Percentiles rank a stretch among this genome's conserved stretches.
These are phyloP conservation scores for Sporothrix inflata DNA, from an alignment of 2,329 filamentous ascomycete genomes.

Conservation along the genomic window DNA sequence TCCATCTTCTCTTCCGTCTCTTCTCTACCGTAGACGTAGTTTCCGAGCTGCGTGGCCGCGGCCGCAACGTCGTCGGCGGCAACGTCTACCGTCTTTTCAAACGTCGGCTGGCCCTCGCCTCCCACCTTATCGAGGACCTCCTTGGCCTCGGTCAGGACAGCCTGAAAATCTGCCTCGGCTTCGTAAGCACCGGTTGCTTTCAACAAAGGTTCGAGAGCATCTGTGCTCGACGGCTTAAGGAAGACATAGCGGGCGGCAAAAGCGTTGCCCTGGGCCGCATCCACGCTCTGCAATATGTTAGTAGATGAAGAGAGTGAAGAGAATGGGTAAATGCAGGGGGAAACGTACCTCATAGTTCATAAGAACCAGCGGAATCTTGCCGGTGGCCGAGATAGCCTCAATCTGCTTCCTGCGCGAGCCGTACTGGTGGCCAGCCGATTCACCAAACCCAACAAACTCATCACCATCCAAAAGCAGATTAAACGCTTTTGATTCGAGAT, in stretches of 20 bases:
- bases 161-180: slow-evolving; percentile 53
- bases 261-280: slow-evolving; percentile 61
- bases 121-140: slow-evolving; percentile 50
- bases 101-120: slow-evolving; percentile 42
- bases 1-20: slow-evolving; percentile 1
- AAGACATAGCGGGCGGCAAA: slow-evolving; percentile 61
- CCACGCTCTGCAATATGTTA: slow-evolving; percentile 47
- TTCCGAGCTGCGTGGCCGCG: slow-evolving; percentile 53
- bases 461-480: slow-evolving; percentile 63
- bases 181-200: slow-evolving; percentile 49
- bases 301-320: slow-evolving; percentile 36
- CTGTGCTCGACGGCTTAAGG: slow-evolving; percentile 48
- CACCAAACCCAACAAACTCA: slow-evolving; percentile 60
- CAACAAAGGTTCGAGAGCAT: slow-evolving; percentile 47
- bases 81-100: slow-evolving; percentile 53
- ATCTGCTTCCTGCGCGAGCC: slow-evolving; percentile 60
- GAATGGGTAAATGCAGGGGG: slow-evolving; percentile 7
- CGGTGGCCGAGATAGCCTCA: slow-evolving; percentile 53
- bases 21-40: slow-evolving; percentile 50
- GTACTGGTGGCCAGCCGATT: slow-evolving; percentile 54
- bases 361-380: slow-evolving; percentile 63
- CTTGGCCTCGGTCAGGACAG: slow-evolving; percentile 46
- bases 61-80: slow-evolving; percentile 54
- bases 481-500: slow-evolving; percentile 60
- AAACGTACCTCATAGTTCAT: slow-evolving; percentile 56